Conservation (phyloP, 176 grass and related monocot genomes). For the Sorghum bicolor region Sorghum_bicolor_NCBIv3 NC_012872.2:1833001-1833500, state of each 20-base stretch:
- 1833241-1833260: background rate
- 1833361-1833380: conserved; percentile 17
- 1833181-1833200: background rate
- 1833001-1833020: too few relatives aligned
- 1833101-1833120: background rate
- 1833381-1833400: conserved; percentile 34
- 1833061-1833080: too few relatives aligned
- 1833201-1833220: background rate
- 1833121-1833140: background rate
- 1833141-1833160: background rate
- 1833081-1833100: too few relatives aligned
- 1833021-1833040: too few relatives aligned
- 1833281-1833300: background rate
- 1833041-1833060: too few relatives aligned
- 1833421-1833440: conserved; percentile 45
- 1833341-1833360: conserved; percentile 24
- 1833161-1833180: background rate
- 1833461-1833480: conserved; percentile 69
- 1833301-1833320: background rate
- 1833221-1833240: background rate
- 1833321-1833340: background rate
- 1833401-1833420: conserved; percentile 43
- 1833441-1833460: conserved; percentile 38
- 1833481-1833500: conserved; percentile 60
- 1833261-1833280: conserved; percentile 41